Evolutionary conservation across 176 grass and related monocot genomes (phyloP).

Genomic region (Hyparrhenia diplandra): DNA sequence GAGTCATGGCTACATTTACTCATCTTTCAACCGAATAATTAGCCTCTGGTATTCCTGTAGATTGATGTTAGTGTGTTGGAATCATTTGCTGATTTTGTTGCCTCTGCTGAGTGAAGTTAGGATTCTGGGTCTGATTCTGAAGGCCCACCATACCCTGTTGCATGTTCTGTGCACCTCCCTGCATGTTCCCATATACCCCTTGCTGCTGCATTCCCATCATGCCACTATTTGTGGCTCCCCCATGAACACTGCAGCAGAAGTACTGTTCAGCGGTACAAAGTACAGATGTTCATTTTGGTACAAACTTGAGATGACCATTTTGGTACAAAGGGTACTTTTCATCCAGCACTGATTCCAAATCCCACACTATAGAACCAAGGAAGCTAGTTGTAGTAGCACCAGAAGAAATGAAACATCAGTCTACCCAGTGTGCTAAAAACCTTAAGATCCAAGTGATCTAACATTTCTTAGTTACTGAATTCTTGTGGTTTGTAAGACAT

Average conservation of each 20-base stretch:
- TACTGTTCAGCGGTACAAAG: neutral
- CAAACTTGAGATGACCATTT: neutral
- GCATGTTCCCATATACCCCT: slow-evolving; percentile 71
- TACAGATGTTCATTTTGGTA: neutral
- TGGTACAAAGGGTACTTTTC: neutral
- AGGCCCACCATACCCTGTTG: slow-evolving; percentile 90
- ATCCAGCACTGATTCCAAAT: neutral
- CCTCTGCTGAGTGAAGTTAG: slow-evolving; percentile 83
- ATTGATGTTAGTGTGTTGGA: neutral
- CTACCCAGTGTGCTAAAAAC: neutral
- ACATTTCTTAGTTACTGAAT: neutral
- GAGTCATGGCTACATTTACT: neutral
- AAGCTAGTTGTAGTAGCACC: neutral
- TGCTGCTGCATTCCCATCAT: slow-evolving; percentile 85
- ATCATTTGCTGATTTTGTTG: slow-evolving; percentile 81
- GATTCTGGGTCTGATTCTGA: slow-evolving; percentile 64
- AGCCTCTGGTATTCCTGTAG: neutral
- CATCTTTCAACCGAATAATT: neutral
- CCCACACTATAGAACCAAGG: neutral
- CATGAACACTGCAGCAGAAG: slow-evolving; percentile 60
- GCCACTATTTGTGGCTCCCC: slow-evolving; percentile 50
- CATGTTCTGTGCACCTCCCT: slow-evolving; percentile 59
- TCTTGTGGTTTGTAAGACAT: neutral
- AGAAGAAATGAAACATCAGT: neutral
- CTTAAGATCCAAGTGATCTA: neutral